Conservation (phyloP, 1,284 basidiomycete species). For the Takashimella tepidaria region DNA sequence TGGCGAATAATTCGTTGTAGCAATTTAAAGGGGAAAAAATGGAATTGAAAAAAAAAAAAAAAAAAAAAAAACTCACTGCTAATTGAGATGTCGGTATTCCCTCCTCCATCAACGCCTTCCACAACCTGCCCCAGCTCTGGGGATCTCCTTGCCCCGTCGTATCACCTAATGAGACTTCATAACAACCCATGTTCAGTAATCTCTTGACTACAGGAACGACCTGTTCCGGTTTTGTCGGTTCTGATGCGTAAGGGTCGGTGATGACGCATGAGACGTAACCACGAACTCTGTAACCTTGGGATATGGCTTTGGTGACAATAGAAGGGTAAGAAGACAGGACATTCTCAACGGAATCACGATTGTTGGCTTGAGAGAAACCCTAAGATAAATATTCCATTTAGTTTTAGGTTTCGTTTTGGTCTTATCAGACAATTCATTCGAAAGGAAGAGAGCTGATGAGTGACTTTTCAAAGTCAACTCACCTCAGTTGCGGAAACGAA, state of each 20-base stretch:
- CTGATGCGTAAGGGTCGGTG: conserved; percentile 73
- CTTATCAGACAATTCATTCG: too few species aligned
- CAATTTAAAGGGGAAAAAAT: too few species aligned
- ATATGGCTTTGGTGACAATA: conserved; percentile 58
- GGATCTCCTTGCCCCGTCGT: conserved; percentile 86
- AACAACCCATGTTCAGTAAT: conserved; percentile 84
- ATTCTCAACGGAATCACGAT: conserved; percentile 69
- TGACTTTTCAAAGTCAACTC: conserved; percentile 1
- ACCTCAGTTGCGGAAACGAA: conserved; percentile 82
- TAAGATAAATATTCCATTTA: conserved; percentile 8
- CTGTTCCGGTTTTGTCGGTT: conserved; percentile 60
- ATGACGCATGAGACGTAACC: conserved; percentile 80
- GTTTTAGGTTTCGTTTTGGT: too few species aligned
- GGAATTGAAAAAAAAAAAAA: background rate
- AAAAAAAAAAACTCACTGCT: conserved; percentile 55
- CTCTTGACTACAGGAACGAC: conserved; percentile 68
- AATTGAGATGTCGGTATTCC: conserved; percentile 55
- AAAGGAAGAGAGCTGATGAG: background rate
- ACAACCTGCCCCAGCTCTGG: conserved; percentile 58
- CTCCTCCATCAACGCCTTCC: conserved; percentile 61
- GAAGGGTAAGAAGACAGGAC: conserved; percentile 55
- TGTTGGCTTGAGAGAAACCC: conserved; percentile 78
- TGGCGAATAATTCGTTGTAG: background rate
- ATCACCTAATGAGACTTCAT: conserved; percentile 87
- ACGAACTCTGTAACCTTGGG: conserved; percentile 65